Evolutionary conservation across 2,329 filamentous ascomycete species (phyloP), one percentile per base, ranked within the genome.

Genomic region (Sporothrix mexicana): DNA sequence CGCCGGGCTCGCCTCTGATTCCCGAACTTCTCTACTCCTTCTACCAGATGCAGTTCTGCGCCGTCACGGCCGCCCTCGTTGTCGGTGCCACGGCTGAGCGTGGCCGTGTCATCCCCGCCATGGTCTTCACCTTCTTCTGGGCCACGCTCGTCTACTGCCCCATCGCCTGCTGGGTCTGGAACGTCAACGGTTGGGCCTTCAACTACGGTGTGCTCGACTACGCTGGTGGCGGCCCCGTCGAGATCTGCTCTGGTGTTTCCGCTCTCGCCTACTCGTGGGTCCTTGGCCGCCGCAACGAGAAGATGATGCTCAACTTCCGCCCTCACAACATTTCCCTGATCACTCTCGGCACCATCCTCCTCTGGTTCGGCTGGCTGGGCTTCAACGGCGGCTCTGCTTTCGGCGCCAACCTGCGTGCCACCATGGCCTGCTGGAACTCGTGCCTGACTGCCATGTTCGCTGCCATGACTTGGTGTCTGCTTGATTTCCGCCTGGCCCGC

Each of bases 291-390:
- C 94, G 96, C 77, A 96, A 98, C 85, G 95, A 98, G 86, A 96
- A 94, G 86, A 98, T 98, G 94, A 98, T 98, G 93, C 90, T 98
- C 84, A 98, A 98, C 88, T 98, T 98, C 89, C 93, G 96, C 77
- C 96, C 96, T 20, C 96, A 99, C 87, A 99, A 99, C 85, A 96
- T 98, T 77, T 97, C 95, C 6, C 89, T 98, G 79, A 97, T 99
- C 83, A 95, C 96, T 0, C 91, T 98, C 78, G 96, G 96, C 75
- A 98, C 96, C 3, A 89, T 97, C 76, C 89, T 99, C 78, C 93
- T 99, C 72, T 98, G 95, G 95, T 98, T 98, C 79, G 96, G 96
- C 79, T 99, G 96, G 96, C 87, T 99, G 76, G 96, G 95, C 72
- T 99, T 99, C 90, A 99, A 99, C 87, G 96, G 95, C 78, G 96